These are phyloP conservation scores for Coemansia sp. DNA, from an alignment of 192 early-diverging fungal species.

Conservation along the genomic window DNA sequence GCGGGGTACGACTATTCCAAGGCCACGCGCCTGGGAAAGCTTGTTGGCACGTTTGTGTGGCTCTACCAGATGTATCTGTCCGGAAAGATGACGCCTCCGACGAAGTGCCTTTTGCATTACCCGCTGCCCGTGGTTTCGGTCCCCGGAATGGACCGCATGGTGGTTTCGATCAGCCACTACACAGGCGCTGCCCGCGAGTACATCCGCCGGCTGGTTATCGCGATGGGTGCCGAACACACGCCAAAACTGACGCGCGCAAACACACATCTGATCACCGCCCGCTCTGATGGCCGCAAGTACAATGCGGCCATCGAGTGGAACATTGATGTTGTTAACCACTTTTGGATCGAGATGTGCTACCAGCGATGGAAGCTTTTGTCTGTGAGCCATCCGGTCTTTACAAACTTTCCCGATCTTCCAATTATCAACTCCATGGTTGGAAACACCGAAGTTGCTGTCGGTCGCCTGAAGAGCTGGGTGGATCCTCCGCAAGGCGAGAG, in stretches of 20 bases:
- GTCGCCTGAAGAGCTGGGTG: slow-evolving; percentile 45
- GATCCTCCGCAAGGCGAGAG: slow-evolving; percentile 31
- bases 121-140: slow-evolving; percentile 30
- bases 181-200: slow-evolving; percentile 65
- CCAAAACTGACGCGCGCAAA: slow-evolving; percentile 64
- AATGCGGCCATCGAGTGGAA: slow-evolving; percentile 65
- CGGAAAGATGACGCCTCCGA: slow-evolving; percentile 30
- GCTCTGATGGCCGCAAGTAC: slow-evolving; percentile 69
- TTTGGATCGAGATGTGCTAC: slow-evolving; percentile 85
- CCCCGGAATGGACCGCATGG: slow-evolving; percentile 37
- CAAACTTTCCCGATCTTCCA: slow-evolving; percentile 57
- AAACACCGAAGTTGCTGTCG: slow-evolving; percentile 40
- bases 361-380: slow-evolving; percentile 62
- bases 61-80: slow-evolving; percentile 39
- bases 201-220: slow-evolving; percentile 62
- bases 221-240: slow-evolving; percentile 68
- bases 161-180: slow-evolving; percentile 74
- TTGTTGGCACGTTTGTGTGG: slow-evolving; percentile 55
- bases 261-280: slow-evolving; percentile 77
- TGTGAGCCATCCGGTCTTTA: slow-evolving; percentile 61
- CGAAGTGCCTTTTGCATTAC: slow-evolving; percentile 47
- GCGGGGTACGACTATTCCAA: slow-evolving; percentile 54
- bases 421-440: slow-evolving; percentile 62
- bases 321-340: slow-evolving; percentile 75
- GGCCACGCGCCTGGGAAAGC: slow-evolving; percentile 55